A percentile compares a stretch with the other conserved stretches of the same genome.
These are phyloP conservation scores for Geotrichum klebahnii DNA, from an alignment of 1,139 yeast genomes.

Conservation along the genomic window DNA sequence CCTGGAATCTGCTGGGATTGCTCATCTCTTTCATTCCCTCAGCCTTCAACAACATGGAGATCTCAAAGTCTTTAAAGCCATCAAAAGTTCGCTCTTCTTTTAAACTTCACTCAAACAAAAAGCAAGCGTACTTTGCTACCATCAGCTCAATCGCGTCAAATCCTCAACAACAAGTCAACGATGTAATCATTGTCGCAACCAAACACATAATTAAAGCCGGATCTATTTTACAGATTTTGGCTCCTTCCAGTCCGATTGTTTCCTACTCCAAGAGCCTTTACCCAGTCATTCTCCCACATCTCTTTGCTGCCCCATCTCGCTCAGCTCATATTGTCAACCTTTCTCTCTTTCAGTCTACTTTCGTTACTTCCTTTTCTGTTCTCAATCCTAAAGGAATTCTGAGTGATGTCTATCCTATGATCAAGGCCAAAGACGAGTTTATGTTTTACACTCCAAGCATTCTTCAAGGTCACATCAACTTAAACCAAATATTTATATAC, in stretches of 20 bases:
- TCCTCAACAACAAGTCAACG: constrained; percentile 6
- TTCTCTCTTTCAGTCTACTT: constrained; percentile 19
- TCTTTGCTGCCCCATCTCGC: constrained; percentile 20
- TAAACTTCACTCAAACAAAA: constrained; percentile 12
- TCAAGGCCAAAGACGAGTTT: constrained; percentile 19
- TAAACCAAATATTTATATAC: constrained; percentile 19
- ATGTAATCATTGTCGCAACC: constrained; percentile 4
- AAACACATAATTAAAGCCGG: constrained; percentile 18
- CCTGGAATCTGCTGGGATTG: constrained; percentile 20
- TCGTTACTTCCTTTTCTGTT: constrained; percentile 20
- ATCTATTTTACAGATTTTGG: constrained; percentile 8
- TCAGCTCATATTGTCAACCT: constrained; percentile 10
- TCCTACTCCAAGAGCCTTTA: constrained; percentile 20
- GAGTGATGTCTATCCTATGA: constrained; percentile 17
- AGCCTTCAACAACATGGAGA: constrained; percentile 8
- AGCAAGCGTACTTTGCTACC: constrained; percentile 9
- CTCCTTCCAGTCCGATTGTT: constrained; percentile 18
- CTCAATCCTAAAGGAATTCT: constrained; percentile 18
- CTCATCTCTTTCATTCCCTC: constrained; percentile 17
- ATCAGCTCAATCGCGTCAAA: constrained; percentile 6
- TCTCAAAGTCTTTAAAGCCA: neutral
- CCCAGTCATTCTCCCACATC: constrained; percentile 14
- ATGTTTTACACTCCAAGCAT: constrained; percentile 22
- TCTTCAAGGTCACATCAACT: constrained; percentile 22
- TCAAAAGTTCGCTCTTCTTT: constrained; percentile 5